Evolutionary conservation across 179 eudicot genomes (phyloP).

Genomic region (Spinacia oleracea): DNA sequence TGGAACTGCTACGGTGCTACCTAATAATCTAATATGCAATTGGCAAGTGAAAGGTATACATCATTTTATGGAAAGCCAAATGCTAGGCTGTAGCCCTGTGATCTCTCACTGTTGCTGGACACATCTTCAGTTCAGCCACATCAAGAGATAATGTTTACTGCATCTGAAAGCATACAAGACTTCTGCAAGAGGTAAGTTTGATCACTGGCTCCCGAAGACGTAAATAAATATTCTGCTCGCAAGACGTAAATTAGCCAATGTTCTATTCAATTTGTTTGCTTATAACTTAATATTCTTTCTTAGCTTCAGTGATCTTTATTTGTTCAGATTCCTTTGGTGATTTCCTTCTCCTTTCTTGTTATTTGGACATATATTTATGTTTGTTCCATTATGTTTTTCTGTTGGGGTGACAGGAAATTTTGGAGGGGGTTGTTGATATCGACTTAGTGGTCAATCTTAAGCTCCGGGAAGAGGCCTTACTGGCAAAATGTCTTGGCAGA

Average conservation of each 20-base stretch:
- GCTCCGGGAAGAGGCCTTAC: slow-evolving; percentile 69
- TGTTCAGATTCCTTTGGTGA: neutral
- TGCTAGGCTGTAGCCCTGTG: slow-evolving; percentile 1
- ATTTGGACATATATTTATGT: neutral
- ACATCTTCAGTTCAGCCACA: slow-evolving; percentile 18
- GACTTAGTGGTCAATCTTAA: slow-evolving; percentile 89
- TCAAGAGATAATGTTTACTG: slow-evolving; percentile 14
- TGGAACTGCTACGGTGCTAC: neutral
- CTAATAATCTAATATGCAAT: neutral
- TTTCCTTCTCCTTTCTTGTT: neutral
- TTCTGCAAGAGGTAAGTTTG: slow-evolving; percentile 22
- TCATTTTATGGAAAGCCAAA: neutral
- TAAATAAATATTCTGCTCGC: neutral
- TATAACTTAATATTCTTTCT: neutral
- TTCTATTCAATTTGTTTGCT: neutral
- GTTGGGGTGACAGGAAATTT: slow-evolving; percentile 64
- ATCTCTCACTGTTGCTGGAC: slow-evolving; percentile 9
- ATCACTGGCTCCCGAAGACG: too few species aligned
- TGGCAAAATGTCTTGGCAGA: slow-evolving; percentile 92
- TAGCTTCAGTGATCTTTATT: neutral
- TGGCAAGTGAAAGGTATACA: neutral
- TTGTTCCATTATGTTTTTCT: slow-evolving; percentile 11
- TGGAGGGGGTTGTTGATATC: slow-evolving; percentile 79
- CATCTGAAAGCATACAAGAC: slow-evolving; percentile 6
- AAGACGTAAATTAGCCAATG: neutral